Evolutionary conservation across 2,329 filamentous ascomycete species (phyloP).

Genomic region (Ophiostoma quercus): DNA sequence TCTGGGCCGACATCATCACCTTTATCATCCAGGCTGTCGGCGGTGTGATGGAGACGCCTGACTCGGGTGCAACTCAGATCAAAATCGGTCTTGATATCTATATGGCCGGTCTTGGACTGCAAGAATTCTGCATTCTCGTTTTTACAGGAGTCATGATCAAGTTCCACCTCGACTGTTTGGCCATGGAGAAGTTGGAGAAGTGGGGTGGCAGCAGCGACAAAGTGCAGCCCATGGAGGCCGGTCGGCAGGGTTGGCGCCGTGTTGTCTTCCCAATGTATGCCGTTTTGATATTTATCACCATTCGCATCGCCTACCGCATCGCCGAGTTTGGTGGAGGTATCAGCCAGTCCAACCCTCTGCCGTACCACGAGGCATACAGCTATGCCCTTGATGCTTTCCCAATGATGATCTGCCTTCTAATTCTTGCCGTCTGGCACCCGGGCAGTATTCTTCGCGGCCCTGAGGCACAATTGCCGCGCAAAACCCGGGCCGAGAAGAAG

Average conservation of each 20-base stretch:
- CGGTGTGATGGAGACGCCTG: background rate
- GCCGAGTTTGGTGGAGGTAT: constrained; percentile 49
- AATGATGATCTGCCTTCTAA: constrained; percentile 46
- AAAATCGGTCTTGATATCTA: background rate
- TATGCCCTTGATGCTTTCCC: constrained; percentile 50
- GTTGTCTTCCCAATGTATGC: constrained; percentile 36
- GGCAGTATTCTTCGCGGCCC: background rate
- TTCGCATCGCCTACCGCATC: constrained; percentile 57
- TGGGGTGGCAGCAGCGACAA: background rate
- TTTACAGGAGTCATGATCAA: constrained; percentile 33
- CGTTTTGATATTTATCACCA: constrained; percentile 36
- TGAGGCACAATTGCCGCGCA: background rate
- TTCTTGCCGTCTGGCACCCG: constrained; percentile 25
- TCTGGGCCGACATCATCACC: constrained; percentile 44
- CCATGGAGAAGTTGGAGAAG: constrained; percentile 11
- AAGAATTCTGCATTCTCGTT: background rate
- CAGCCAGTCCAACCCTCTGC: constrained; percentile 40
- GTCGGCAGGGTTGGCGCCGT: constrained; percentile 32
- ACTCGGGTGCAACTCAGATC: background rate
- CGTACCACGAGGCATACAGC: constrained; percentile 48
- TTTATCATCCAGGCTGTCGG: constrained; percentile 31
- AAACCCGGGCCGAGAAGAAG: background rate
- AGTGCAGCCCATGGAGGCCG: background rate
- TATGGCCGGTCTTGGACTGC: background rate
- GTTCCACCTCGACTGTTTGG: constrained; percentile 35